Conservation (phyloP, 495 filamentous ascomycete genomes). For the Bryoglossum gracile region DNA sequence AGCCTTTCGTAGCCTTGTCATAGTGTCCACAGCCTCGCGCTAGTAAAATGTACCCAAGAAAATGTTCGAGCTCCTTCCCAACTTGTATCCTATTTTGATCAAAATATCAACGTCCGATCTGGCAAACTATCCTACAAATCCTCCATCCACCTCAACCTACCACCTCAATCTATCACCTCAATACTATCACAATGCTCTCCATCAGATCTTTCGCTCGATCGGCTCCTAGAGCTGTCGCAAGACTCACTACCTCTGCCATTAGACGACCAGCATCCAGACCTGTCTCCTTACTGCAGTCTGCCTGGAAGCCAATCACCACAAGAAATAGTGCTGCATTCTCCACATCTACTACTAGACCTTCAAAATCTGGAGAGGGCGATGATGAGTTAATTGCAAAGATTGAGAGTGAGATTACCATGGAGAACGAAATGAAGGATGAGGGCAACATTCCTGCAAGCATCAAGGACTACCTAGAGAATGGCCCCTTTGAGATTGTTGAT, state of each 20-base stretch:
- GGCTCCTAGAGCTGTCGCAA: constrained; percentile 58
- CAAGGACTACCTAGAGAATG: constrained; percentile 66
- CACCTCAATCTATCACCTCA: constrained; percentile 3
- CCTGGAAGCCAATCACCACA: constrained; percentile 43
- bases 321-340: constrained; percentile 66
- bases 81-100: neutral
- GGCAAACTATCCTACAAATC: neutral
- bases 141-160: neutral
- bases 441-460: constrained; percentile 54
- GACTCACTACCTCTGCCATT: constrained; percentile 47
- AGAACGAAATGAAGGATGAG: constrained; percentile 48
- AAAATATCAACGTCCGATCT: constrained; percentile 2
- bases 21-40: constrained; percentile 6
- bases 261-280: constrained; percentile 39
- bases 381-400: constrained; percentile 71
- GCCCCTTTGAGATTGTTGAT: constrained; percentile 68
- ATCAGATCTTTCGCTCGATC: constrained; percentile 64
- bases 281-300: constrained; percentile 38
- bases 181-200: constrained; percentile 59
- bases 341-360: constrained; percentile 51
- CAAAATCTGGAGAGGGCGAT: constrained; percentile 58
- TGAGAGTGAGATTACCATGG: constrained; percentile 65
- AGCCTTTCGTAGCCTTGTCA: too few relatives aligned
- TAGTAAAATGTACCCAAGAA: too few relatives aligned
- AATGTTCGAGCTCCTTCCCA: constrained; percentile 3